Evolutionary conservation across 768 basidiomycete genomes (phyloP), one percentile per base, ranked within the genome.

Genomic region (Rhodotorula sphaerocarpa): DNA sequence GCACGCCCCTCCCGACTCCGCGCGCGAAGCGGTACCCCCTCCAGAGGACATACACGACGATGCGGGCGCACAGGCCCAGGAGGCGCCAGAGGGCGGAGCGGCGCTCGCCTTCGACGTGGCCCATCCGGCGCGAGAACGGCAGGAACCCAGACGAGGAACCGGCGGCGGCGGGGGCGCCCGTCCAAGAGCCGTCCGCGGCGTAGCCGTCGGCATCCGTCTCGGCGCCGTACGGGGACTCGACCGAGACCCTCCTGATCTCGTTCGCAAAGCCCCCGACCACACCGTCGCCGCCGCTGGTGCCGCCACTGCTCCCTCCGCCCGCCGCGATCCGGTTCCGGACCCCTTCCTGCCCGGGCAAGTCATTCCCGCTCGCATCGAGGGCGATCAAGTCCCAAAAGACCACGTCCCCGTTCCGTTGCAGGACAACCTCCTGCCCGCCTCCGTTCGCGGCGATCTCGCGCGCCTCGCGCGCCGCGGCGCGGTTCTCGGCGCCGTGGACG

Each of bases 231-330:
- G 33, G 27, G 33, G 18, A 20, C 12, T 44, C 51, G 43, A 39
- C 34, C 10, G 28, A 50, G 27, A 65, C 27, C 20, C 50, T 28
- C 20, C 59, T 50, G 25, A 65, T 30, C 44, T 65, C 63, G 53
- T 41, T 21, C 12, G 25, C 58, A 16, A 63, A 63, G 21, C 62
- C 62, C 41, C 44, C 33, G 14, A n/a, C n/a, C 23, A 50, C 9
- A 9, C 36, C 16, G 36, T 16, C n/a, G n/a, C n/a, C n/a, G n/a
- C n/a, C n/a, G n/a, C n/a, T n/a, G n/a, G n/a, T n/a, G n/a, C n/a
- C n/a, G n/a, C n/a, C n/a, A n/a, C n/a, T n/a, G n/a, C n/a, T n/a
- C n/a, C n/a, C n/a, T n/a, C n/a, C n/a, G n/a, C n/a, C n/a, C n/a
- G n/a, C n/a, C n/a, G n/a, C n/a, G n/a, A n/a, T n/a, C n/a, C n/a